Evolutionary conservation across 768 basidiomycete genomes (phyloP), one percentile per base, ranked within the genome.

Genomic region (Xerocomellus chrysenteron): DNA sequence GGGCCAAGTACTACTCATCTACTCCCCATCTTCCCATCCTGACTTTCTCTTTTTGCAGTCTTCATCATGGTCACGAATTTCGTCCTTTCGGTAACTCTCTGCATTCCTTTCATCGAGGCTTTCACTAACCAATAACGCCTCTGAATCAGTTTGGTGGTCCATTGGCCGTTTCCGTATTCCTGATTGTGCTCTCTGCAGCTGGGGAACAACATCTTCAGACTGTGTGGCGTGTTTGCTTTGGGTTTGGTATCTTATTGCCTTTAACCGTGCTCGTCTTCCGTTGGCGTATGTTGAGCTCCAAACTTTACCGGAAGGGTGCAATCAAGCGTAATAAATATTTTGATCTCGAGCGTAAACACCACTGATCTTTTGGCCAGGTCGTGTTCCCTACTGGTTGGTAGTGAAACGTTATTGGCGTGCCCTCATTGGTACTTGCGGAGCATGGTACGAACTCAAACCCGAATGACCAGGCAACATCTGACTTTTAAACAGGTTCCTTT

Each of bases 41-140:
- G 16, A 58, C 44, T 21, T 44, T 30, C 26, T 9, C 26, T 36
- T 53, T 54, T 21, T 35, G 26, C 55, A 84, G 82, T 85, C 19
- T 88, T 90, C 70, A 85, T 88, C 65, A 81, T 90, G 80, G 87
- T 88, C 55, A 89, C 86, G 14, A 88, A 90, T 68, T 81, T 87
- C 47, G 84, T 86, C 48, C 76, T 88, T 51, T 80, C 78, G 60
- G 86, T 87, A 64, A 55, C 77, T 70, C 28, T 8, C 3, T 28
- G 13, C 30, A 8, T 52, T 43, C 10, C 16, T 48, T 51, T 37
- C 7, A 26, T 52, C 39, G 7, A 21, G 24, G 26, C 37, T 53
- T 57, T n/a, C 26, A 30, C 6, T 6, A 44, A 46, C 49, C 35
- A 37, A 45, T 53, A 21, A 52, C 39, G 32, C 49, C 19, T 59